These are phyloP conservation scores for Elaphomyces granulatus DNA, from an alignment of 495 filamentous ascomycete species.

Conservation along the genomic window DNA sequence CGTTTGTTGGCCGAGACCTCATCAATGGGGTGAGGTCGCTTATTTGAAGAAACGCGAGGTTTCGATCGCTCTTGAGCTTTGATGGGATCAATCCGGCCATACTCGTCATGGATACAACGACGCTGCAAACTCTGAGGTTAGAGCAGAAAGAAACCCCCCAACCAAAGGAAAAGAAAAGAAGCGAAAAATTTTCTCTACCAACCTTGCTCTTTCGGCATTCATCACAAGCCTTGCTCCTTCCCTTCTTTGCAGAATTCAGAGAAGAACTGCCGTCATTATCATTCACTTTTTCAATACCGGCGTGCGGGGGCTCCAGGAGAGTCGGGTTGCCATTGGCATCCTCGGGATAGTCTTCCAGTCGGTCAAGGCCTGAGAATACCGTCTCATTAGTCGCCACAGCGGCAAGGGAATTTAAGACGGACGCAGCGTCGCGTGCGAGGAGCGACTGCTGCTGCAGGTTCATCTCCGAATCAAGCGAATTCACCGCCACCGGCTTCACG, in stretches of 20 bases:
- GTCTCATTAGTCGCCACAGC: slow-evolving; percentile 29
- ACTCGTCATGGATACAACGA: slow-evolving; percentile 53
- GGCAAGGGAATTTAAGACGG: slow-evolving; percentile 31
- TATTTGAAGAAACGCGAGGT: slow-evolving; percentile 37
- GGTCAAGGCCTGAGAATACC: slow-evolving; percentile 21
- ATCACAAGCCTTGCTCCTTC: slow-evolving; percentile 48
- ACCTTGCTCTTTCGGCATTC: slow-evolving; percentile 59
- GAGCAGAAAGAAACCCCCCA: slow-evolving; percentile 2
- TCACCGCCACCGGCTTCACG: slow-evolving; percentile 15
- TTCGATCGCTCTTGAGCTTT: slow-evolving; percentile 46
- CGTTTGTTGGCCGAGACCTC: slow-evolving; percentile 19
- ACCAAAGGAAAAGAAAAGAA: not conserved
- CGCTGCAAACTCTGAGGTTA: no score
- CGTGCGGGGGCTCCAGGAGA: slow-evolving; percentile 18
- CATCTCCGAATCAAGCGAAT: slow-evolving; percentile 19
- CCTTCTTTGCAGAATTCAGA: slow-evolving; percentile 41
- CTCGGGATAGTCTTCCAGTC: slow-evolving; percentile 18
- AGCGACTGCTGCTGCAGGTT: slow-evolving; percentile 22
- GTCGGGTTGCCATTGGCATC: slow-evolving; percentile 17
- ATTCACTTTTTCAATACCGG: no score
- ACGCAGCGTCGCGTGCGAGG: slow-evolving; percentile 31
- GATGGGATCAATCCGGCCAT: slow-evolving; percentile 46
- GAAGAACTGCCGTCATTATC: no score
- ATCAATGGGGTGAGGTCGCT: slow-evolving; percentile 32
- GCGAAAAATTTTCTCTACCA: not conserved